These are phyloP conservation scores for Xylariaceae sp. DNA, from an alignment of 2,329 filamentous ascomycete species.

Conservation along the genomic window DNA sequence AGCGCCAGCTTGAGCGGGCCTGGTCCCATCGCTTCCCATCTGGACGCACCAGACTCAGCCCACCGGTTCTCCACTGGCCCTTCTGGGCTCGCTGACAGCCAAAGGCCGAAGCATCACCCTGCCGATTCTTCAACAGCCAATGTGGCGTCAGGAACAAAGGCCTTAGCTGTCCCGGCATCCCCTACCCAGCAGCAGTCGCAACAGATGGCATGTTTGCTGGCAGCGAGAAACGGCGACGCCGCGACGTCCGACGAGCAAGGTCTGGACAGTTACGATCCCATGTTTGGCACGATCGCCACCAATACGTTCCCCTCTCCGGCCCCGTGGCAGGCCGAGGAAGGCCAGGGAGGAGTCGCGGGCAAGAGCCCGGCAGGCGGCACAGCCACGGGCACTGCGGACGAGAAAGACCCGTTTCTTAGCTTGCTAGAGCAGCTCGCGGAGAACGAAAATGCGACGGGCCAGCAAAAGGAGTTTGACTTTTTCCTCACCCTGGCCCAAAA, in stretches of 20 bases:
- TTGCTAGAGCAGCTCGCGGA: slow-evolving; percentile 77
- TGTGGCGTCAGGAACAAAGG: no score
- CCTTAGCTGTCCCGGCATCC: no score
- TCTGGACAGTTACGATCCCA: slow-evolving; percentile 45
- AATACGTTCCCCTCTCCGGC: slow-evolving; percentile 49
- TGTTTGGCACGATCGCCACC: slow-evolving; percentile 53
- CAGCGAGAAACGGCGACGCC: no score
- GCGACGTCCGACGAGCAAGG: slow-evolving; percentile 26
- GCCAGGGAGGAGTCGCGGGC: slow-evolving; percentile 17
- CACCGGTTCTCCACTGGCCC: no score
- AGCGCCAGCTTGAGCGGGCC: slow-evolving; percentile 27
- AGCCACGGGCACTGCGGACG: slow-evolving; percentile 46
- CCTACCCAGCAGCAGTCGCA: no score
- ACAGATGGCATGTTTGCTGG: no score
- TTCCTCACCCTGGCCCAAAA: slow-evolving; percentile 47
- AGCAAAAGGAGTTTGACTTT: slow-evolving; percentile 72
- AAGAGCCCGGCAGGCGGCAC: slow-evolving; percentile 47
- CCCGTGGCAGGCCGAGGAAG: slow-evolving; percentile 41
- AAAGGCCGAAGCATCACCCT: no score
- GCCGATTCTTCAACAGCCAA: no score
- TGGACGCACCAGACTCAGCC: no score
- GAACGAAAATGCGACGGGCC: slow-evolving; percentile 65
- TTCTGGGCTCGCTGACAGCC: no score
- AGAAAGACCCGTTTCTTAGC: slow-evolving; percentile 77
- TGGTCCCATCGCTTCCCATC: slow-evolving; percentile 37